phyloP scores from a whole-genome alignment of 179 eudicot genomes.

The Actinidia polygama region DNA sequence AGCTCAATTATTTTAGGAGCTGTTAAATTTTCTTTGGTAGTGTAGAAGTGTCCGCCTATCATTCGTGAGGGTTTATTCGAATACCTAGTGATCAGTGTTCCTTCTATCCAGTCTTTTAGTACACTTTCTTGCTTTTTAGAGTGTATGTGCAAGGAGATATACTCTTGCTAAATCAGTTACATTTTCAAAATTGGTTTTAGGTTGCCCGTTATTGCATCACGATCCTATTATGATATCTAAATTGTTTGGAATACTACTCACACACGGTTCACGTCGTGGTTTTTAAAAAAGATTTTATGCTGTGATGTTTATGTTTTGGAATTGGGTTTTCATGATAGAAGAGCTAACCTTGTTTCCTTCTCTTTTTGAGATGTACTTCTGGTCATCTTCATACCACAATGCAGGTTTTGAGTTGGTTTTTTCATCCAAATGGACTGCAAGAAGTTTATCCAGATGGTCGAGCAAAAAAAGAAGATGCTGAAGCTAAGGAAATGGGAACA shows the following conservation, averaged over 20 bases:
- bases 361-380: conserved; percentile 96
- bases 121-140: background rate
- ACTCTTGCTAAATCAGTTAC: background rate
- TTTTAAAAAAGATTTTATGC: background rate
- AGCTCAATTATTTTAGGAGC: background rate
- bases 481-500: conserved; percentile 94
- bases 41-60: background rate
- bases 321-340: conserved; percentile 8
- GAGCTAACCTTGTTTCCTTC: conserved; percentile 51
- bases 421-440: conserved; percentile 80
- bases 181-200: background rate
- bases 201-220: background rate
- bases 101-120: background rate
- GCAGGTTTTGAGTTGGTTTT: conserved; percentile 83
- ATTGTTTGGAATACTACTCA: background rate
- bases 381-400: conserved; percentile 97
- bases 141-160: background rate
- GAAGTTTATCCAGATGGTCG: conserved; percentile 89
- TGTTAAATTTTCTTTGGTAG: background rate
- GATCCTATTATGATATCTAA: background rate
- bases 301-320: background rate
- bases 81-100: background rate
- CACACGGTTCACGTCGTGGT: background rate
- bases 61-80: background rate
- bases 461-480: conserved; percentile 88